These are phyloP conservation scores for Mycena chlorophos DNA, from an alignment of 768 basidiomycete species.

Conservation along the genomic window DNA sequence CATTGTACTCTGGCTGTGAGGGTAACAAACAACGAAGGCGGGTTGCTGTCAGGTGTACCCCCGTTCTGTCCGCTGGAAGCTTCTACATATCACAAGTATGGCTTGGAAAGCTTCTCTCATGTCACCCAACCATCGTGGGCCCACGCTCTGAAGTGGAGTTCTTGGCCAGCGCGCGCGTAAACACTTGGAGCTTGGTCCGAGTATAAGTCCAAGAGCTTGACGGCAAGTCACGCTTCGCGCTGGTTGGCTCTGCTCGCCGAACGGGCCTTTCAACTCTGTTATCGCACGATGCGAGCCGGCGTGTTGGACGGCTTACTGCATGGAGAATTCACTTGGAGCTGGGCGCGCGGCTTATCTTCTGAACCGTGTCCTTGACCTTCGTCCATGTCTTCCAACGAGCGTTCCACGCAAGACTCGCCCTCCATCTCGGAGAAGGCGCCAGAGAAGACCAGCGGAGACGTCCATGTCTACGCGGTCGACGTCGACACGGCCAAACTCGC, in stretches of 20 bases:
- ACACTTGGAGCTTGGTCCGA: no score
- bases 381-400: neutral
- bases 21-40: conserved; percentile 1
- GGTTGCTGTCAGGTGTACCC: no score
- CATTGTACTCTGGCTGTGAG: conserved; percentile 18
- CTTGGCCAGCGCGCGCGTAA: no score
- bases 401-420: neutral
- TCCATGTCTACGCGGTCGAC: conserved; percentile 29
- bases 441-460: conserved; percentile 7
- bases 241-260: no score
- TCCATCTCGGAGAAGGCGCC: conserved; percentile 7
- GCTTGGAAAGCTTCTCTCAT: neutral
- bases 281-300: neutral
- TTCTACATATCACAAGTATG: no score
- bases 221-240: no score
- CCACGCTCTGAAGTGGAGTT: no score
- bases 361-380: no score
- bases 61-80: no score
- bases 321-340: neutral
- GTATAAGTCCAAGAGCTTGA: no score
- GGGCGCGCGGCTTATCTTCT: neutral
- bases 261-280: no score
- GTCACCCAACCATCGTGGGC: neutral
- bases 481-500: conserved; percentile 62
- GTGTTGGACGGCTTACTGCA: neutral